A percentile compares a stretch with the other conserved stretches of the same genome.
Conservation (phyloP, 306 rosid genomes). For the Hippophae rhamnoides region DNA sequence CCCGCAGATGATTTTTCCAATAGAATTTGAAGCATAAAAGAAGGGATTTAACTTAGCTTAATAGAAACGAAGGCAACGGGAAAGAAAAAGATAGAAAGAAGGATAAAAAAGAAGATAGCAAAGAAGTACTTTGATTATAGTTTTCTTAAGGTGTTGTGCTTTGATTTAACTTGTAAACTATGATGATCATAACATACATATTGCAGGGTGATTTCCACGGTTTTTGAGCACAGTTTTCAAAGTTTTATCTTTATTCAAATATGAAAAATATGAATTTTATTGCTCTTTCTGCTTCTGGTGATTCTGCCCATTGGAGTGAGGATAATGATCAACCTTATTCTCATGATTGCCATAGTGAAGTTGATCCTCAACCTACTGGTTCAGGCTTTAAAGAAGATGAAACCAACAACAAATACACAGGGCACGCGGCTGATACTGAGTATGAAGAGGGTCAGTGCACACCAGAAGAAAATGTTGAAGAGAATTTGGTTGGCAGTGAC, state of each 20-base stretch:
- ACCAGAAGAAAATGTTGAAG: conserved; percentile 8
- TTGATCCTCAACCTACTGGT: conserved; percentile 17
- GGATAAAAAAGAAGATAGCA: no score
- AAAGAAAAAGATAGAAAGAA: no score
- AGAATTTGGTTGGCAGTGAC: conserved; percentile 12
- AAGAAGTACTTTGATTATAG: no score
- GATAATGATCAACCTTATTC: conserved; percentile 13
- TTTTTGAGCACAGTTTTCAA: conserved; percentile 4
- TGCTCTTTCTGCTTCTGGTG: conserved; percentile 21
- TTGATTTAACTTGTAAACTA: conserved; percentile 14
- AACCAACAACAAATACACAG: conserved; percentile 8
- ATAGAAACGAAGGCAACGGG: no score
- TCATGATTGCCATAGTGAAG: conserved; percentile 11
- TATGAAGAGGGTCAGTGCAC: conserved; percentile 7
- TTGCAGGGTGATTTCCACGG: no score
- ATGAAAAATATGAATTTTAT: conserved; percentile 43
- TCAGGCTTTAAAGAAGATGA: conserved; percentile 22
- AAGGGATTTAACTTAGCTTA: no score
- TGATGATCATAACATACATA: conserved; percentile 3
- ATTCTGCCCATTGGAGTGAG: conserved; percentile 26
- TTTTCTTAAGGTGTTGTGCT: not conserved
- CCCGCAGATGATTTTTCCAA: no score
- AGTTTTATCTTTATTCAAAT: conserved; percentile 11
- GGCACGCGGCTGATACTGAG: conserved; percentile 12
- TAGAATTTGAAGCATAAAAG: no score